Base-by-base conservation (phyloP, 495 filamentous ascomycete genomes). In the Aspergillus coremiiformis region DNA sequence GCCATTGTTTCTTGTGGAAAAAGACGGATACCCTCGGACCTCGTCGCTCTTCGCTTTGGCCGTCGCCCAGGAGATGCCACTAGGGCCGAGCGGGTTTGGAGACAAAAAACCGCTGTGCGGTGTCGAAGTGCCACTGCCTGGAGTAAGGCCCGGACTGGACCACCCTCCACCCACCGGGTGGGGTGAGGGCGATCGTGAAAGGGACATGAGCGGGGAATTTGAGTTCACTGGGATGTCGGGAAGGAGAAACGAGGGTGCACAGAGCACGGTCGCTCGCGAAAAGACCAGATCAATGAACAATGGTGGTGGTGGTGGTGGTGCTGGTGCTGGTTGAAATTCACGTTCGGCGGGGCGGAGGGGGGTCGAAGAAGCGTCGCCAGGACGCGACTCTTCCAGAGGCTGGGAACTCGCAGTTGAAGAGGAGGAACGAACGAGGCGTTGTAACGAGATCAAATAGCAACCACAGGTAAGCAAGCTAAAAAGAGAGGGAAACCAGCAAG, bases 111-210 rank as follows among this genome's bases (percentile, higher is more conserved):
- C 72, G 19, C 76, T 72, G 49, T 76, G 69, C 24, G 87, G 86
- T 60, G 82, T 88, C 21, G 84, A 80, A 61, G 78, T 75, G 53
- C 84, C 86, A 66, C 84, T 90, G 35, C 77, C 71, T 44, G 82
- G 80, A 43, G 79, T 84, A 46, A 94, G 75, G 26, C 87, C 89
- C 17, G 90, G 90, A 68, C 84, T 92, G 51, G 87, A 81, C 90
- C 90, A 95, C 57, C 89, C 89, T 61, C 86, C 88, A 57, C 85
- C 86, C 55, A 27, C 27, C 8, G 79, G 82, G 49, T 80, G 78
- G 53, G 89, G 89, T 44, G 87, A 92, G 42, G 89, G 89, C 60
- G 88, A 92, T 68, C 87, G 82, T 48, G 88, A 90, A 49, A 90
- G 68, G 57, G 89, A 87, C 90, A 95, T 94, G 55, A 73, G 66